phyloP scores from a whole-genome alignment of 768 basidiomycete genomes.

The Amanita phalloides region DNA sequence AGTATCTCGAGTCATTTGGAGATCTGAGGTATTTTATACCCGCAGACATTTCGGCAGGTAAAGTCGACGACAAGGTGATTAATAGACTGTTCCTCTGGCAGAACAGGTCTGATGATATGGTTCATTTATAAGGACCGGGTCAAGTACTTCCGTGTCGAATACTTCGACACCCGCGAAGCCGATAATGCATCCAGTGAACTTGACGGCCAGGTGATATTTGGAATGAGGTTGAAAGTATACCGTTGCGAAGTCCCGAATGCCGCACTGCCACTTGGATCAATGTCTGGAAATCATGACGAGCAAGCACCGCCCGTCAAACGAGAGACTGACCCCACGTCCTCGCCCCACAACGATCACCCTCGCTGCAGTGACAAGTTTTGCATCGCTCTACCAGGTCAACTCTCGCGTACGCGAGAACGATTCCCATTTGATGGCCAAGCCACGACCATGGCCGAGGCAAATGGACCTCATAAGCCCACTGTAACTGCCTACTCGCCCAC shows the following conservation, averaged over 20 bases:
- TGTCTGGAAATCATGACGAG: slow-evolving; percentile 11
- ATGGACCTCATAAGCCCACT: slow-evolving; percentile 4
- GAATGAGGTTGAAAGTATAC: slow-evolving; percentile 37
- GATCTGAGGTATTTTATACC: slow-evolving; percentile 16
- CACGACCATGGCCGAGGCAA: slow-evolving; percentile 8
- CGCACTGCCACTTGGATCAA: neutral
- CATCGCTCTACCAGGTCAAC: slow-evolving; percentile 20
- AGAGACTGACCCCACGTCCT: slow-evolving; percentile 7
- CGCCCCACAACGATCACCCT: slow-evolving; percentile 5
- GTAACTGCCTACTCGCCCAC: slow-evolving; percentile 1
- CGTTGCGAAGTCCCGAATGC: slow-evolving; percentile 18
- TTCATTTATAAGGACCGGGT: slow-evolving; percentile 9
- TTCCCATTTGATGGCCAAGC: slow-evolving; percentile 16
- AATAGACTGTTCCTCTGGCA: neutral
- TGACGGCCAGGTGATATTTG: slow-evolving; percentile 37
- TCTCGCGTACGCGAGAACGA: slow-evolving; percentile 24
- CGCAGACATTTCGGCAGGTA: slow-evolving; percentile 6
- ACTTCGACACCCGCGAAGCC: slow-evolving; percentile 54
- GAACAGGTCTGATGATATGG: neutral
- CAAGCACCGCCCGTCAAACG: slow-evolving; percentile 6
- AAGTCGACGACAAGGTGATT: slow-evolving; percentile 16
- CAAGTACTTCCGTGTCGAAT: slow-evolving; percentile 49
- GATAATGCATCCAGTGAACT: slow-evolving; percentile 39
- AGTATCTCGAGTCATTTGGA: slow-evolving; percentile 24
- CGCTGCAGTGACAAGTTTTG: slow-evolving; percentile 8